Evolutionary conservation across 2,329 filamentous ascomycete species (phyloP).

Genomic region (Drechslerella dactyloides): DNA sequence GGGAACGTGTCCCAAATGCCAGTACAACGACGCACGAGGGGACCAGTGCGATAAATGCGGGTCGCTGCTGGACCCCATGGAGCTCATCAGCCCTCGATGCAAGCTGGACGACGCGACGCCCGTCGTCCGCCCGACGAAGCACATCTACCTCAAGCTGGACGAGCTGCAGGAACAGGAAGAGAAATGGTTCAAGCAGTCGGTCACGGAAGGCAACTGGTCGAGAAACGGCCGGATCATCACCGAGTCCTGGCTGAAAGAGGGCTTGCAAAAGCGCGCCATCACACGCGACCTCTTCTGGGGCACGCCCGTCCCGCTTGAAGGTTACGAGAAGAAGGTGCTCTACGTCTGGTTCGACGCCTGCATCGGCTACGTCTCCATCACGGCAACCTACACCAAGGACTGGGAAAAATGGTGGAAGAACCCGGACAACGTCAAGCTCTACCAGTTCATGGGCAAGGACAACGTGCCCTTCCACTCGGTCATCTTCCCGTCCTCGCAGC

Average conservation of each 20-base stretch:
- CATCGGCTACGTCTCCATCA: conserved; percentile 95
- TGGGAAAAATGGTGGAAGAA: conserved; percentile 97
- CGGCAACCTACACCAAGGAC: conserved; percentile 82
- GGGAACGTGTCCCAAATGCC: conserved; percentile 74
- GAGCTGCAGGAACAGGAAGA: conserved; percentile 78
- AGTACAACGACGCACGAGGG: conserved; percentile 72
- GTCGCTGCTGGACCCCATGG: conserved; percentile 72
- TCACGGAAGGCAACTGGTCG: conserved; percentile 76
- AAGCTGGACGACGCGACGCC: conserved; percentile 87
- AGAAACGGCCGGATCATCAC: conserved; percentile 78
- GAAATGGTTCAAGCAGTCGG: conserved; percentile 76
- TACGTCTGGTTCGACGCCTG: conserved; percentile 95
- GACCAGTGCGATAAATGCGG: conserved; percentile 80
- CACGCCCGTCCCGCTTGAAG: conserved; percentile 60
- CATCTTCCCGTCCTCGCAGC: conserved; percentile 85
- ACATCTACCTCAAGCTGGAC: conserved; percentile 87
- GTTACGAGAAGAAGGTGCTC: conserved; percentile 78
- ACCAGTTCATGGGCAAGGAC: conserved; percentile 96
- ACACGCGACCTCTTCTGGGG: conserved; percentile 94
- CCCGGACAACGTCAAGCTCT: conserved; percentile 83
- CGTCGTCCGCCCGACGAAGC: conserved; percentile 80
- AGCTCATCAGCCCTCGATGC: conserved; percentile 83
- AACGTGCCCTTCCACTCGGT: conserved; percentile 88
- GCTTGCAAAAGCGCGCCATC: conserved; percentile 84
- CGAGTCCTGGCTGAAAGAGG: conserved; percentile 80